Conservation (phyloP, 2,329 filamentous ascomycete genomes). For the Aspergillus sp. region DNA sequence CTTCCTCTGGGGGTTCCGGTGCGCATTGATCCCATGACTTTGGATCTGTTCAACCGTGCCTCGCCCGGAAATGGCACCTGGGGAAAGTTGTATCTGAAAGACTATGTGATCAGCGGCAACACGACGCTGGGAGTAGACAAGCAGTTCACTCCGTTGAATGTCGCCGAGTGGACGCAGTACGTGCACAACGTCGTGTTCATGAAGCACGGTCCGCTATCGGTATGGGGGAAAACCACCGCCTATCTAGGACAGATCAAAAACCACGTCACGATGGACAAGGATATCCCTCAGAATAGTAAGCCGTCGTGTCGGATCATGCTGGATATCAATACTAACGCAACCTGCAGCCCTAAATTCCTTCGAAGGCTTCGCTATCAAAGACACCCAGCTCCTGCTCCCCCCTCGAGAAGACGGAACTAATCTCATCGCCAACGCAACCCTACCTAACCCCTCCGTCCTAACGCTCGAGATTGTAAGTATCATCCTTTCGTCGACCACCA, state of each 20-base stretch:
- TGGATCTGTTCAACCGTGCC: constrained; percentile 36
- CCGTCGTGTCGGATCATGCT: neutral
- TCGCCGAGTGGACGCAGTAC: constrained; percentile 30
- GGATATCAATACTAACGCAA: neutral
- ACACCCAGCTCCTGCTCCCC: constrained; percentile 47
- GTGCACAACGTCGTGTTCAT: constrained; percentile 33
- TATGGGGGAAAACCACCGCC: constrained; percentile 29
- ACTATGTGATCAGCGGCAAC: constrained; percentile 32
- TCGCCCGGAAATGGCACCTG: constrained; percentile 29
- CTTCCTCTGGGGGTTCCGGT: constrained; percentile 38
- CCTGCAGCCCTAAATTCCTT: constrained; percentile 54
- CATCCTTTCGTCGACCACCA: neutral
- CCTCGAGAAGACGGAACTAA: constrained; percentile 50
- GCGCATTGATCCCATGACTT: constrained; percentile 34
- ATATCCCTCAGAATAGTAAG: constrained; percentile 36
- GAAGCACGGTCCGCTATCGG: constrained; percentile 24
- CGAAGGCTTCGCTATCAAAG: constrained; percentile 47
- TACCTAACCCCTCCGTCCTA: constrained; percentile 59
- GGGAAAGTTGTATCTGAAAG: constrained; percentile 23
- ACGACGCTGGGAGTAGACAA: constrained; percentile 30
- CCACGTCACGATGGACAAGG: constrained; percentile 35
- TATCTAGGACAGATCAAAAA: constrained; percentile 34
- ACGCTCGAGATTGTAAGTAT: constrained; percentile 49
- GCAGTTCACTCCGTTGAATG: constrained; percentile 27
- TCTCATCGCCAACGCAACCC: constrained; percentile 52